Evolutionary conservation across 202 grass and related monocot species (phyloP), one percentile per base, ranked within the genome.

Genomic region (Elaeis oleifera): DNA sequence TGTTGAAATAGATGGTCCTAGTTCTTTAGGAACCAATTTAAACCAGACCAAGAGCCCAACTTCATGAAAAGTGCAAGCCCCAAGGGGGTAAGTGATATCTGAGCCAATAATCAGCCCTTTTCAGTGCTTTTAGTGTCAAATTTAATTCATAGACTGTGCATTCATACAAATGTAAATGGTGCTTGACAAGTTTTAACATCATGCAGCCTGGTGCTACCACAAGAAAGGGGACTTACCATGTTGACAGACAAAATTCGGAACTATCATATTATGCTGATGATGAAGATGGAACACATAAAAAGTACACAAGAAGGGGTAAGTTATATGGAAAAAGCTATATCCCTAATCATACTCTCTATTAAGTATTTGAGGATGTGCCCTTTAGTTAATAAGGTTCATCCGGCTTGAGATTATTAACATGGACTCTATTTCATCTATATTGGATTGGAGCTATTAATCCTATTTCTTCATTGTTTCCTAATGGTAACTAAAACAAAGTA

Each of bases 211-310:
- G 82, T 79, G 88, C 94, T 18, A 86, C 77, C 74, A 89, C 94
- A 80, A 92, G 94, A 82, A 99, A 92, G 72, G 71, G 74, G 76
- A 64, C 82, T 69, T 81, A 84, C 59, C 57, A 71, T 65, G 75
- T 80, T 67, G 94, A 99, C 23, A 92, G 85, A 44, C 82, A 84
- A 75, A 92, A 75, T 83, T 99, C 94, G 48, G 94, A 99, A 59
- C 82, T 78, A 69, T 89, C 85, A 56, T 99, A 99, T 59, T 99
- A 92, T 73, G 85, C 85, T 73, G 94, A 99, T 69, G 94, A 99
- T 71, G 94, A 99, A 79, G 94, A 99, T 59, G 85, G 54, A 84
- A 99, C 88, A 64, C 67, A 71, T 15, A 92, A 89, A 78, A 99
- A 99, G 65, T 99, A 99, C 69, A 74, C 80, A 51, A 92, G 76